These are phyloP conservation scores for Wakefieldia striispora DNA, from an alignment of 768 basidiomycete species.

Conservation along the genomic window DNA sequence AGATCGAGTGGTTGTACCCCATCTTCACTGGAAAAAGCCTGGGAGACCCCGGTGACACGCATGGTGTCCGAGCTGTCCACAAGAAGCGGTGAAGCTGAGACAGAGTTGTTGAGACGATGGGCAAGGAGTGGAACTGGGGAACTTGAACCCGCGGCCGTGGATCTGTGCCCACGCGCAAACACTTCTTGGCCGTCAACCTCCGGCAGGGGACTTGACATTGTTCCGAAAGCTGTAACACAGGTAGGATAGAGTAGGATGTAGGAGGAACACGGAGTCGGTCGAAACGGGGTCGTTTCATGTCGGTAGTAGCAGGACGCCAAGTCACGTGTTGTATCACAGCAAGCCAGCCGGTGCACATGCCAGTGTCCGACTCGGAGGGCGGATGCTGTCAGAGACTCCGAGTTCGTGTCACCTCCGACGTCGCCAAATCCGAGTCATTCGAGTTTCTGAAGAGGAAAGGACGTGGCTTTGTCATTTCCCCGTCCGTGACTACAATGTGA, in stretches of 20 bases:
- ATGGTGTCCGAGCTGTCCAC: conserved; percentile 3
- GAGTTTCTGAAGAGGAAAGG: no score
- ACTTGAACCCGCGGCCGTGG: conserved; percentile 2
- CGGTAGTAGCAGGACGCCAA: not conserved
- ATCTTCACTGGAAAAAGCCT: conserved; percentile 5
- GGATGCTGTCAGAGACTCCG: no score
- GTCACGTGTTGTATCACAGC: conserved; percentile 12
- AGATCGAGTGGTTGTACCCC: conserved; percentile 49
- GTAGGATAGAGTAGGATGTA: no score
- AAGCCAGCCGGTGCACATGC: no score
- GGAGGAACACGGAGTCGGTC: no score
- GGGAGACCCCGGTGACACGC: conserved; percentile 1
- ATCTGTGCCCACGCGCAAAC: not conserved
- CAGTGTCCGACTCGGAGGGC: no score
- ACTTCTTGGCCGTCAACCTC: not conserved
- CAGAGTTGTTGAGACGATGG: conserved; percentile 8
- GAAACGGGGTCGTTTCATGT: no score
- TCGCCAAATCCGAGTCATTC: no score
- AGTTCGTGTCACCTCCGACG: no score
- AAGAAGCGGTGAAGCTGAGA: conserved; percentile 1
- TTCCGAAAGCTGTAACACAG: not conserved
- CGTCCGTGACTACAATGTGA: no score
- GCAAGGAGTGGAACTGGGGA: conserved; percentile 8
- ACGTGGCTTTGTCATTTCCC: not conserved
- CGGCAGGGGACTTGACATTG: not conserved